Percentiles rank a stretch among this genome's conserved stretches.
These are phyloP conservation scores for Phyllosticta citrichinensis DNA, from an alignment of 2,329 filamentous ascomycete genomes.

Conservation along the genomic window DNA sequence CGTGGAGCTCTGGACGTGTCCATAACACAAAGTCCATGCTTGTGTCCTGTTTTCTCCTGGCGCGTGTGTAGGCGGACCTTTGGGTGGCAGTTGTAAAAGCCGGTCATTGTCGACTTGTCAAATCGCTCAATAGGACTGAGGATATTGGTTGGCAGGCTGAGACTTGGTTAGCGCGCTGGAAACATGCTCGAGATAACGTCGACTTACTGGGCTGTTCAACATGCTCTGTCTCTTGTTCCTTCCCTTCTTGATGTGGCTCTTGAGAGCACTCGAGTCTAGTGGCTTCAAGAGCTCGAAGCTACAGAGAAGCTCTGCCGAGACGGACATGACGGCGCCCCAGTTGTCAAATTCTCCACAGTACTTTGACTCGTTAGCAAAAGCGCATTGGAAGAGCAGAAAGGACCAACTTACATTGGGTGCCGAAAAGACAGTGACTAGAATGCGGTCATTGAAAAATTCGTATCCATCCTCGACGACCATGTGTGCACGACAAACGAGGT, in stretches of 20 bases:
- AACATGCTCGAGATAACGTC: not conserved
- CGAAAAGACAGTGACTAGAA: conserved; percentile 93
- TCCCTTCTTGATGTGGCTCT: conserved; percentile 98
- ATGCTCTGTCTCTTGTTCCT: conserved; percentile 89
- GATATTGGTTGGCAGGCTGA: conserved; percentile 41
- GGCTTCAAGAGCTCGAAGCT: conserved; percentile 97
- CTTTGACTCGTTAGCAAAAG: conserved; percentile 36
- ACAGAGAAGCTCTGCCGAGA: conserved; percentile 84
- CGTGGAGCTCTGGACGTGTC: not conserved
- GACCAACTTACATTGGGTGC: conserved; percentile 77
- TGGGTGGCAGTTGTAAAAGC: not conserved
- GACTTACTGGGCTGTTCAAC: conserved; percentile 84
- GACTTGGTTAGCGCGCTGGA: not conserved
- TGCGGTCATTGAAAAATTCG: conserved; percentile 93
- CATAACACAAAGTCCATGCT: not conserved
- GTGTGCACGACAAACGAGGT: conserved; percentile 91
- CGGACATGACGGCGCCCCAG: conserved; percentile 98
- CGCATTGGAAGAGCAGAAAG: not conserved
- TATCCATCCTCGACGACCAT: conserved; percentile 99
- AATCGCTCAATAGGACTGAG: conserved; percentile 37
- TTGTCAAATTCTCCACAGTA: conserved; percentile 99
- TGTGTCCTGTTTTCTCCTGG: not conserved
- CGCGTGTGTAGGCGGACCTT: not conserved
- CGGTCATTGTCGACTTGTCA: not conserved
- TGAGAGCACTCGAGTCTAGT: conserved; percentile 87